These are phyloP conservation scores for Asterella californica DNA, from an alignment of 225 moss, liverwort and hornwort genomes.

Conservation along the genomic window DNA sequence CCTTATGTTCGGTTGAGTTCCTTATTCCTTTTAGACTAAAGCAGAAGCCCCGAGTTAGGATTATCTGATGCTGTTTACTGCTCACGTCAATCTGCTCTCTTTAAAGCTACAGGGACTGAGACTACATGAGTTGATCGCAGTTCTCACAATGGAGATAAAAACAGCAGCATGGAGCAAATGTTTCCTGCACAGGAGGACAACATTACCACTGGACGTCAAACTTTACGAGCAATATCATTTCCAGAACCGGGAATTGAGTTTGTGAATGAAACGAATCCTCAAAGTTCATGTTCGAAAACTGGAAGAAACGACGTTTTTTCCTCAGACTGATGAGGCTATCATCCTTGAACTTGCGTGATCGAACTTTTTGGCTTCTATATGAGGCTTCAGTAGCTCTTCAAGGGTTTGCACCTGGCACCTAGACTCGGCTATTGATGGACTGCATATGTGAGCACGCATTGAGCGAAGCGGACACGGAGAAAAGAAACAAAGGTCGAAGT, in stretches of 20 bases:
- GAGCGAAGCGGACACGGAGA: not conserved
- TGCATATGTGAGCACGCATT: not conserved
- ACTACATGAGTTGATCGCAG: not conserved
- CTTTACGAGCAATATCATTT: not conserved
- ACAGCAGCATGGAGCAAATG: slow-evolving; percentile 62
- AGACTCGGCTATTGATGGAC: not conserved
- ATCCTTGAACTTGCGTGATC: not conserved
- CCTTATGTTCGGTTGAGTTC: not conserved
- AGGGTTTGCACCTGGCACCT: not conserved
- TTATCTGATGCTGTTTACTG: not conserved
- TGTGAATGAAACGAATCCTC: not conserved
- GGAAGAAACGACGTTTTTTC: not conserved
- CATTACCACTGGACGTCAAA: not conserved
- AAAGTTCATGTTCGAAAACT: not conserved
- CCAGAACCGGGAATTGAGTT: not conserved
- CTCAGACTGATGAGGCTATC: not conserved
- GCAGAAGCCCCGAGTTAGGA: not conserved
- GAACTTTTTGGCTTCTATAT: not conserved
- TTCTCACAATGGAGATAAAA: slow-evolving; percentile 85
- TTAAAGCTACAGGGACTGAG: not conserved
- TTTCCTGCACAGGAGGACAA: slow-evolving; percentile 52
- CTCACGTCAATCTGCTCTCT: not conserved
- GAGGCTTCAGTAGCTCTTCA: no score
- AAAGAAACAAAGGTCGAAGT: no score
- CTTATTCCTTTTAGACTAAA: not conserved